phyloP scores from a whole-genome alignment of 2,329 filamentous ascomycete species.

The Helicocarpus griseus region DNA sequence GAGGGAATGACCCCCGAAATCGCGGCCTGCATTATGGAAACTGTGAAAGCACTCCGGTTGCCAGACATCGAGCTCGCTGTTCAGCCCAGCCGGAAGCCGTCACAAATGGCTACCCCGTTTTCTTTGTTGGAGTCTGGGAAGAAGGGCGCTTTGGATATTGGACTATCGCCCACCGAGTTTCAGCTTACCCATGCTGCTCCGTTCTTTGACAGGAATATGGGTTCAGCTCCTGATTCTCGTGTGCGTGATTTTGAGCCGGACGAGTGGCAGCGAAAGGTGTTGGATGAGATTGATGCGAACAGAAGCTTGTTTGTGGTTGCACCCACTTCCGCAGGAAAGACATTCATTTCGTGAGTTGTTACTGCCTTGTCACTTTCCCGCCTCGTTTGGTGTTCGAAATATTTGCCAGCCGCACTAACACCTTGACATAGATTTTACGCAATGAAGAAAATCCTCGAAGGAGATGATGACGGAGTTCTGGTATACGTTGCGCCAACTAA shows the following conservation, averaged over 20 bases:
- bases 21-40: constrained; percentile 22
- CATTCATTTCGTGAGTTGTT: constrained; percentile 54
- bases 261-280: constrained; percentile 63
- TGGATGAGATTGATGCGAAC: constrained; percentile 62
- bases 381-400: neutral
- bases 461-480: constrained; percentile 58
- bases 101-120: constrained; percentile 16
- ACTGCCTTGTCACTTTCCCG: neutral
- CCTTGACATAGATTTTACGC: constrained; percentile 55
- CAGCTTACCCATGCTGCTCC: constrained; percentile 61
- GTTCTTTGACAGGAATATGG: constrained; percentile 65
- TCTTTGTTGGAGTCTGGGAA: constrained; percentile 9
- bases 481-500: constrained; percentile 77
- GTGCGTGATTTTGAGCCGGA: constrained; percentile 61
- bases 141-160: constrained; percentile 23
- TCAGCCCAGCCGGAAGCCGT: constrained; percentile 6
- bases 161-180: constrained; percentile 45
- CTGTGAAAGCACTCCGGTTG: constrained; percentile 24
- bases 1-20: constrained; percentile 34
- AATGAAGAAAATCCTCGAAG: constrained; percentile 64
- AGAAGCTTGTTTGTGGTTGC: constrained; percentile 66
- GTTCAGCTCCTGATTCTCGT: constrained; percentile 56
- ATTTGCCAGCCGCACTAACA: neutral
- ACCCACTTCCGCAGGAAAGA: constrained; percentile 71
- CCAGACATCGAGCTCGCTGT: constrained; percentile 14